Evolutionary conservation across 257 asterid genomes (phyloP), one percentile per base, ranked within the genome.

Genomic region (Orobanche coerulescens): DNA sequence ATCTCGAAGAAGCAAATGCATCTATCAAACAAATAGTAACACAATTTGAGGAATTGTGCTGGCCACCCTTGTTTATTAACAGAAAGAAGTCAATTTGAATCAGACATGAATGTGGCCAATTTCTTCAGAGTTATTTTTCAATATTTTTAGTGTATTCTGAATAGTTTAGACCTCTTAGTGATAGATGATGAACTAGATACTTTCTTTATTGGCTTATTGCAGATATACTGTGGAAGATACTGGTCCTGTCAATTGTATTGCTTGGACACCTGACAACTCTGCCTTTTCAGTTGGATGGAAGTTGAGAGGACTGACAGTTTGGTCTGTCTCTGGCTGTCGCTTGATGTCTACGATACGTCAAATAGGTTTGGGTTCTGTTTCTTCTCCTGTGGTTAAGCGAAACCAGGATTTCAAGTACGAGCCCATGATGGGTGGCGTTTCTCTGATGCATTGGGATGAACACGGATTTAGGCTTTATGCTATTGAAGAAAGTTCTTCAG

Each of bases 231-330:
- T 60, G 22, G 99, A 93, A 67, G 96, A 93, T 74, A 87, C 96
- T 62, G 99, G 99, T 62, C 84, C 96, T 66, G 97, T 93, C 76
- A 93, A 78, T 71, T 93, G 86, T 75, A 90, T 93, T 70, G 92
- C 95, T 23, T 93, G 97, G 99, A 83, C 97, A 56, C 95, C 97
- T 58, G 99, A 93, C 74, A 83, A 80, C 74, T 83, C 95, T 67
- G 92, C 94, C 63, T 93, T 93, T 75, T 95, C 99, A 62, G 95
- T 93, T 81, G 99, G 99, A 76, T 93, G 99, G 97, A 89, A 87
- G 79, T 78, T 89, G 73, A 84, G 97, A 74, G 99, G 97, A 40
- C 86, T 89, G 72, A 71, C 93, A 24, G 99, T 93, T 76, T 93
- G 99, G 99, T 93, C 99, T 65, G 92, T 93, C 59, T 93, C 99